Evolutionary conservation across 768 basidiomycete species (phyloP), one percentile per base, ranked within the genome.

Genomic region (Rhodosporidiobolus odoratus): DNA sequence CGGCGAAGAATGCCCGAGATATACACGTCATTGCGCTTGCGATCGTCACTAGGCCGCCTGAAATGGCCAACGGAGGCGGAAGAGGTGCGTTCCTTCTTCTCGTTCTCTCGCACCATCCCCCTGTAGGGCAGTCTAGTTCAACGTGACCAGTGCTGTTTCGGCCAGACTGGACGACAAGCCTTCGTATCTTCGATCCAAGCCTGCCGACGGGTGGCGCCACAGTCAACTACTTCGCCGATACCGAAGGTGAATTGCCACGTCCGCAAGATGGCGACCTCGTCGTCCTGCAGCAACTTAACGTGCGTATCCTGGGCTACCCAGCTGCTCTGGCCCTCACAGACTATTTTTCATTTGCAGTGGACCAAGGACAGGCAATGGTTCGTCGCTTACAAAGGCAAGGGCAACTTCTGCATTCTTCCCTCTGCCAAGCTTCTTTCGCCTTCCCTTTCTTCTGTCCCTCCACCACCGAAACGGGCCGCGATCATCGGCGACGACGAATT

Each of bases 231-330:
- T n/a, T n/a, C n/a, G n/a, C n/a, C n/a, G n/a, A n/a, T n/a, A n/a
- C n/a, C n/a, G n/a, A n/a, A n/a, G n/a, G n/a, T n/a, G 6, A 61
- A 16, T 4, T 58, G 3, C 65, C 60, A 2, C 17, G 23, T 10
- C 7, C 57, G 30, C 12, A 62, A 4, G 41, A 66, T 34, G 69
- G 69, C 38, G 69, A 71, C 48, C 52, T 71, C 32, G 25, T 66
- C 25, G 40, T 71, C 10, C 1, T 71, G 1, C 69, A 65, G 32
- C 7, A 35, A 2, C 25, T 71, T n/a, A 62, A 71, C 34, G 69
- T 71, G 19, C 19, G 69, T 41, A 25, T 21, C 17, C 30, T 27
- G 9, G 4, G 21, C n/a, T 16, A 1, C 16, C 19, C 32, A 0
- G 9, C 15, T 37, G 1, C 1, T 35, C 2, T 27, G 9, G 2